Base-by-base conservation (phyloP, 331 rosid genomes). In the Cydonia oblonga region DNA sequence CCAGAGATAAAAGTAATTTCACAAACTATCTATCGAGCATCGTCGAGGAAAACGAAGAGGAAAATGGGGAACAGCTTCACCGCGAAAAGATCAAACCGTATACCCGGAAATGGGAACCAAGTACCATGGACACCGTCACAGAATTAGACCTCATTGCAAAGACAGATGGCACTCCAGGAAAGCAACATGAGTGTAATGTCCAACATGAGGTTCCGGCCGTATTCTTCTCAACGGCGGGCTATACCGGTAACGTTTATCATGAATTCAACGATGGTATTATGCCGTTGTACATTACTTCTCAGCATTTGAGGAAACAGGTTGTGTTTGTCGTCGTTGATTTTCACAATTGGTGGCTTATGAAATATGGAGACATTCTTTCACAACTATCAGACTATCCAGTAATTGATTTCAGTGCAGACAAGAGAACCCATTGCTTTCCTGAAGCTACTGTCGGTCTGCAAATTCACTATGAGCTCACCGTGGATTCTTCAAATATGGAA, bases 201-300 rank as follows among this genome's bases (percentile, higher is more conserved):
- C 54, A 72, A 9, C 92, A 93, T n/a, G 84, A 89, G 53, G 96
- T 91, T 81, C 98, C 98, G 0, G 98, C 97, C 0, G 81, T 93
- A 79, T 87, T 93, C 64, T 91, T 93, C 78, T 93, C 98, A 1
- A 93, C 90, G 0, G 98, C 97, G 6, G 98, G 98, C n/a, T 93
- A 93, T 54, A 93, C 98, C 0, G 98, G 98, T 8, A 93, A 93
- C 5, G 91, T 89, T 28, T 93, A 93, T 49, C 98, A 93, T 3
- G 98, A 93, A 69, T 93, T 93, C 88, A 93, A 93, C 9, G 98
- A 93, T 19, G 98, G 98, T 62, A 78, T 93, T 42, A 15, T 93
- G n/a, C 98, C 98, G 2, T 65, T 91, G 61, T 93, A 68, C 75
- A 87, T 93, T 33, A 93, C 98, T 30, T 89, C 96, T 4, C 89